Percentiles rank a stretch among this genome's conserved stretches.
phyloP scores from a whole-genome alignment of 2,329 filamentous ascomycete genomes.

The Iodosphaeria phyllophila region DNA sequence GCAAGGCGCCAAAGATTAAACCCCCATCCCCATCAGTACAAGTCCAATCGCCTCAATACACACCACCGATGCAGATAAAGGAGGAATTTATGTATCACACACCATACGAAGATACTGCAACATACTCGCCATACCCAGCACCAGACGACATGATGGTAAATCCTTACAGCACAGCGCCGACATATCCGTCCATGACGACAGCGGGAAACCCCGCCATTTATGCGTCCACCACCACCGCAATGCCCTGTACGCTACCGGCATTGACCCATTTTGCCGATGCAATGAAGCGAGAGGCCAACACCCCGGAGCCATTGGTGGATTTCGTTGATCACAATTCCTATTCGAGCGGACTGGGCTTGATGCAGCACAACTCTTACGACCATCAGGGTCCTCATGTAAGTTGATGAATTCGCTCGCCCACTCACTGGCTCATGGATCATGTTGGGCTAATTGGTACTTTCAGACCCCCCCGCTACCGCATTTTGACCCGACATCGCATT shows the following conservation, averaged over 20 bases:
- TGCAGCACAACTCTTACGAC: conserved; percentile 42
- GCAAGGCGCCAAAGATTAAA: conserved; percentile 23
- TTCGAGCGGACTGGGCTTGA: conserved; percentile 44
- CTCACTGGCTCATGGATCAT: conserved; percentile 21
- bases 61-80: conserved; percentile 37
- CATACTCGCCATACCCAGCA: conserved; percentile 47
- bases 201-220: conserved; percentile 36
- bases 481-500: no score
- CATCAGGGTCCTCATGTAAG: conserved; percentile 59
- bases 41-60: conserved; percentile 34
- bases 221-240: conserved; percentile 30
- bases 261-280: conserved; percentile 45
- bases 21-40: conserved; percentile 15
- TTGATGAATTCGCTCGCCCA: conserved; percentile 25
- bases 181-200: conserved; percentile 31
- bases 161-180: conserved; percentile 34
- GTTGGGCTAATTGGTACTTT: conserved; percentile 29
- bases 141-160: conserved; percentile 45
- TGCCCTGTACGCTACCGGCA: conserved; percentile 42
- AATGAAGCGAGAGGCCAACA: conserved; percentile 46
- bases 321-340: conserved; percentile 53
- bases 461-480: conserved; percentile 65
- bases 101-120: conserved; percentile 42
- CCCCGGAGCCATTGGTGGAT: conserved; percentile 40
- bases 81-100: conserved; percentile 50